Evolutionary conservation across 768 basidiomycete species (phyloP).

Genomic region (Gelatoporia subvermispora): DNA sequence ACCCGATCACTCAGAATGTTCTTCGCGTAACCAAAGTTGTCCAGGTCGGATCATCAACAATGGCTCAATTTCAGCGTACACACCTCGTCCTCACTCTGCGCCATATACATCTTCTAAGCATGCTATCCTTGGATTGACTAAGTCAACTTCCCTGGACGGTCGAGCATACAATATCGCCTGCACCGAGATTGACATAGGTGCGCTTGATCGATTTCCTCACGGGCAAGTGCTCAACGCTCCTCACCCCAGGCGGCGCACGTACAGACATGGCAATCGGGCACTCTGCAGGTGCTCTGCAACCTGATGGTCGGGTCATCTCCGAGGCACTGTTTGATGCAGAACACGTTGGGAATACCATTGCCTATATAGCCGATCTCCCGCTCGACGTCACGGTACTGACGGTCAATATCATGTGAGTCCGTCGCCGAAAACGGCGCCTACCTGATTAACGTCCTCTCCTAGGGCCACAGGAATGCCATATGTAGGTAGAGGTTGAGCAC

Average conservation of each 20-base stretch:
- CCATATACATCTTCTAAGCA: slow-evolving; percentile 81
- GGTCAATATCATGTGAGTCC: slow-evolving; percentile 65
- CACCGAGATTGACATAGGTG: slow-evolving; percentile 82
- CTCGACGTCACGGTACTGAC: slow-evolving; percentile 65
- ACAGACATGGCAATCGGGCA: slow-evolving; percentile 52
- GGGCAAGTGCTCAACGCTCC: not conserved
- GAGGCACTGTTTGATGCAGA: slow-evolving; percentile 69
- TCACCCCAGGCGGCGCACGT: slow-evolving; percentile 58
- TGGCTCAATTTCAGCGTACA: slow-evolving; percentile 70
- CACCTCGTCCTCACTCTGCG: slow-evolving; percentile 56
- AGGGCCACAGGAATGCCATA: slow-evolving; percentile 45
- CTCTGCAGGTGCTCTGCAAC: slow-evolving; percentile 54
- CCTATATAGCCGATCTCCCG: slow-evolving; percentile 68
- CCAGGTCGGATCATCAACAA: slow-evolving; percentile 83
- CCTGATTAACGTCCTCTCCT: not conserved
- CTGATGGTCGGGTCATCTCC: slow-evolving; percentile 51
- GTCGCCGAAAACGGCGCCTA: not conserved
- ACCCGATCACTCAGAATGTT: not conserved
- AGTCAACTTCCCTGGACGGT: slow-evolving; percentile 73
- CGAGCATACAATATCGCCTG: slow-evolving; percentile 67
- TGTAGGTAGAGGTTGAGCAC: slow-evolving; percentile 40
- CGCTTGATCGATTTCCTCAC: slow-evolving; percentile 4
- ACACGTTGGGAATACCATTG: slow-evolving; percentile 68
- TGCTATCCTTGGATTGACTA: slow-evolving; percentile 73
- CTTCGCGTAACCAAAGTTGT: not conserved